Base-by-base conservation (phyloP, 129 eudicot species). In the Arctium minus region DNA sequence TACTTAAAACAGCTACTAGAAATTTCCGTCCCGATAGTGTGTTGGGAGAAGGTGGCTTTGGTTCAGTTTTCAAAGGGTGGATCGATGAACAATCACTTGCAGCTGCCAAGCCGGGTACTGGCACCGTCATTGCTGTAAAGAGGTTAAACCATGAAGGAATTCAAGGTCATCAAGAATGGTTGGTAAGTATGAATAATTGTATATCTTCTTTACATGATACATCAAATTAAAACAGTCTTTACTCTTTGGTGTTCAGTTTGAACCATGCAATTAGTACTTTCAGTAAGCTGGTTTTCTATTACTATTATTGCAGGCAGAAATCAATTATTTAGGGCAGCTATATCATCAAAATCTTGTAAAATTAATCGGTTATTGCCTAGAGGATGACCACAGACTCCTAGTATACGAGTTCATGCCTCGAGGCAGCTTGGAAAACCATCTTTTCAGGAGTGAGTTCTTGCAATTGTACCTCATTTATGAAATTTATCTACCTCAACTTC, bases 361-460 rank as follows among this genome's bases (percentile, higher is more conserved):
- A 42, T 84, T 92, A 77, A 76, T 92, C 6, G 97, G 97, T 15
- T 90, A 90, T 82, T 92, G 97, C 87, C 69, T 88, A 36, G 97
- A 92, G 77, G 92, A 92, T 33, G 97, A 92, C 31, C 94, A 92
- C 72, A 83, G 93, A 42, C 91, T 92, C n/a, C 86, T 90, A 37
- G 92, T 92, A 9, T 92, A 92, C 22, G 97, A 92, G 87, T 90
- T 92, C 89, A 92, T 90, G 97, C 93, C 94, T 1, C 87, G 91
- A 36, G 97, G 97, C 76, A 92, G 97, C 93, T 86, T 92, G 91
- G 97, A 92, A 80, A 89, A 90, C 78, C 97, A 92, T 86, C 85
- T 92, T 67, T 92, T 92, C 83, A 87, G 94, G 82, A 88, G 97
- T 92, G 56, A 89, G 97, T 84, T 79, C 30, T 62, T 70, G 68